Evolutionary conservation across 805 yeast species (phyloP), one percentile per base, ranked within the genome.

Genomic region (Wickerhamiella cacticola): DNA sequence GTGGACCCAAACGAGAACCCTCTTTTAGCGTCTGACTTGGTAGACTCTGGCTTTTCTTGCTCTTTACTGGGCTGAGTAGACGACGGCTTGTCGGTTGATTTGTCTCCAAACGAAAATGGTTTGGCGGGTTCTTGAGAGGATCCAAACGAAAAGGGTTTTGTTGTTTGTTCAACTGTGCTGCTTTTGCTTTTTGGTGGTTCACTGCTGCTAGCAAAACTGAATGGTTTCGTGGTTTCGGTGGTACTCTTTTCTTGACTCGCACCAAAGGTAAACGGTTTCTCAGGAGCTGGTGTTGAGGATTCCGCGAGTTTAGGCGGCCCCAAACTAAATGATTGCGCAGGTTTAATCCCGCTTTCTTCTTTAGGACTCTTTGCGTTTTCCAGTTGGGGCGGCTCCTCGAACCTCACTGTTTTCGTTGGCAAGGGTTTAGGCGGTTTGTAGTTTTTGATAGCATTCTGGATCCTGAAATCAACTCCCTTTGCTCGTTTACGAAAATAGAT

Each of bases 391-490:
- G 16, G 7, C 16, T 31, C 36, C 19, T 31, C 36, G 16, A 31
- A 31, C 36, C 36, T 12, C 19, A 31, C 36, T 31, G 36, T 15
- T 10, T 31, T 31, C 21, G 16, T 19, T 10, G 36, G 36, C n/a
- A 31, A 31, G 25, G 45, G 45, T 23, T 41, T 41, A n/a, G 45
- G 35, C n/a, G 45, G 38, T 15, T 12, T 29, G 28, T 41, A 41
- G 13, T 28, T 41, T 22, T 41, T 41, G 28, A 41, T 29, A 8
- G 45, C 45, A 2, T 29, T 15, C 12, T 41, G 38, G 15, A 41
- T 19, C 18, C 34, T 7, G n/a, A 12, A 19, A 22, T 41, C 34
- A 13, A 21, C 9, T 8, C 45, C 45, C 9, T 13, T 21, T 15
- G 19, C 12, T 5, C 45, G 45, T 15, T 15, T 19, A 12, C 34